These are phyloP conservation scores for Perkinsus chesapeaki DNA, from an alignment of 169 alveolate genomes.

Conservation along the genomic window DNA sequence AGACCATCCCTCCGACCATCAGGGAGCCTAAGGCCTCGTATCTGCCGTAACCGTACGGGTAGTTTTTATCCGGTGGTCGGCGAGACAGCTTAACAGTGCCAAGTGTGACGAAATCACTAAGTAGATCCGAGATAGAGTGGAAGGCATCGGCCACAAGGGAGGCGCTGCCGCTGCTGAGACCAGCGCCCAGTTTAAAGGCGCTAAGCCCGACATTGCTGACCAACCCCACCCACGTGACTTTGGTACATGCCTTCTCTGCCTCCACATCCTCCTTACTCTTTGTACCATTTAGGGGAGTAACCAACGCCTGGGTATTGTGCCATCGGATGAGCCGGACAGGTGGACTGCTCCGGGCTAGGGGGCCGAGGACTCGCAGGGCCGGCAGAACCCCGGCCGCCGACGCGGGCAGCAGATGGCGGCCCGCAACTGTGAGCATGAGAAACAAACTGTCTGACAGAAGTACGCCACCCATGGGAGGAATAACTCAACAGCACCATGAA, in stretches of 20 bases:
- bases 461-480: no score
- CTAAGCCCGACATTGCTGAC: not conserved
- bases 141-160: constrained; percentile 12
- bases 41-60: constrained; percentile 9
- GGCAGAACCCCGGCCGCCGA: no score
- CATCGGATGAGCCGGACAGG: not conserved
- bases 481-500: not conserved
- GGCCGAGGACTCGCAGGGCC: no score
- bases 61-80: not conserved
- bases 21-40: constrained; percentile 10
- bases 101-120: not conserved
- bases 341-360: not conserved
- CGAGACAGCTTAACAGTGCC: not conserved
- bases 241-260: not conserved
- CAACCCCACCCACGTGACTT: not conserved
- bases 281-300: not conserved
- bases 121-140: constrained; percentile 1
- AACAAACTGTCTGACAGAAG: no score
- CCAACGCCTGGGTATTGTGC: not conserved
- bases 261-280: not conserved
- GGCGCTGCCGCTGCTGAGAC: constrained; percentile 3
- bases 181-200: not conserved
- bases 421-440: no score
- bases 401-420: no score
- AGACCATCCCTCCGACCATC: not conserved